phyloP scores from a whole-genome alignment of 2,329 filamentous ascomycete species.

The Camillea tinctor region DNA sequence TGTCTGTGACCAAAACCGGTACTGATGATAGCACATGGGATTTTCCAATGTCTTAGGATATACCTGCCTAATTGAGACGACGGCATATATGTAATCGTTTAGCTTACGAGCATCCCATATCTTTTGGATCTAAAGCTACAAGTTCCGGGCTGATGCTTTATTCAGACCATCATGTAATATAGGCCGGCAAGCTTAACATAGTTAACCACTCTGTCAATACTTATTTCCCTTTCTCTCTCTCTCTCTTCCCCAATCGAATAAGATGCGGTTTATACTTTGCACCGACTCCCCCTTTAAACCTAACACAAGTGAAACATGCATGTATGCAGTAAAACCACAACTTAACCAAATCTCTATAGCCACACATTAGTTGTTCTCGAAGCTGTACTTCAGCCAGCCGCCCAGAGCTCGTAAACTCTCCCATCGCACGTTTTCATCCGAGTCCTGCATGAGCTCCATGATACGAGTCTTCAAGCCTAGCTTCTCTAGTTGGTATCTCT shows the following conservation, averaged over 20 bases:
- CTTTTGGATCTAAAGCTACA: no score
- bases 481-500: constrained; percentile 75
- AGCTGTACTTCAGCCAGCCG: constrained; percentile 64
- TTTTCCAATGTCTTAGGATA: neutral
- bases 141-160: neutral
- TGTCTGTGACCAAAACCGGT: no score
- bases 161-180: neutral
- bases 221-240: no score
- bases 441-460: constrained; percentile 91
- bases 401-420: constrained; percentile 83
- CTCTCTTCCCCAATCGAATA: constrained; percentile 15
- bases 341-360: neutral
- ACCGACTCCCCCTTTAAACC: constrained; percentile 7
- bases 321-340: constrained; percentile 14
- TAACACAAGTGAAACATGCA: constrained; percentile 6
- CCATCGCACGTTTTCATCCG: constrained; percentile 87
- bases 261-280: constrained; percentile 10
- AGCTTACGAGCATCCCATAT: no score
- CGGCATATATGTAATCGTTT: no score
- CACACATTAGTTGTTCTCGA: constrained; percentile 41
- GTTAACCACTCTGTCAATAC: constrained; percentile 2
- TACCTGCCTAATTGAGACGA: no score
- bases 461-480: constrained; percentile 80
- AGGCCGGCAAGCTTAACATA: constrained; percentile 5
- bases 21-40: neutral